phyloP scores from a whole-genome alignment of 768 basidiomycete species.

The Sistotremastrum niveocremeum region DNA sequence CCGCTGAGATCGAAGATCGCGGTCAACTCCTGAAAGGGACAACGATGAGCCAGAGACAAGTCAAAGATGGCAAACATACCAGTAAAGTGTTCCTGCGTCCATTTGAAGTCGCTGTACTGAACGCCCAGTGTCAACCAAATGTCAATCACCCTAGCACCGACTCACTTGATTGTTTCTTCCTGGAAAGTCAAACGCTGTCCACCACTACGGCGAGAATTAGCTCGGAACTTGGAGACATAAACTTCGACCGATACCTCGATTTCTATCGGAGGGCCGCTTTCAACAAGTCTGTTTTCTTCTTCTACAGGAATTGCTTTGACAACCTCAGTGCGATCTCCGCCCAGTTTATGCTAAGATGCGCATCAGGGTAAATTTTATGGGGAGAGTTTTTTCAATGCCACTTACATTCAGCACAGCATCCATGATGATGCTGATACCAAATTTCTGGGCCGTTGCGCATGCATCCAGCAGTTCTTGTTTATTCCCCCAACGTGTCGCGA shows the following conservation, averaged over 20 bases:
- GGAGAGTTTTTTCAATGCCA: background rate
- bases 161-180: conserved; percentile 58
- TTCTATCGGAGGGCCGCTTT: conserved; percentile 41
- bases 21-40: conserved; percentile 55
- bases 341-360: conserved; percentile 57
- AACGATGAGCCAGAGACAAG: background rate
- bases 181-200: conserved; percentile 82
- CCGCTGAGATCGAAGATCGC: conserved; percentile 54
- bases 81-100: conserved; percentile 71
- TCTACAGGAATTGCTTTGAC: conserved; percentile 63
- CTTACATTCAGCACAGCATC: conserved; percentile 84
- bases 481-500: conserved; percentile 77
- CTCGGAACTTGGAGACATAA: background rate
- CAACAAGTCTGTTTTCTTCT: conserved; percentile 48
- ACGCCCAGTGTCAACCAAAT: background rate
- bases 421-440: conserved; percentile 63
- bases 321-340: conserved; percentile 62
- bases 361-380: background rate
- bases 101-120: conserved; percentile 59
- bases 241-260: conserved; percentile 41
- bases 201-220: conserved; percentile 33
- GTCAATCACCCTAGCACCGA: conserved; percentile 9
- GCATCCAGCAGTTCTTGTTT: conserved; percentile 65
- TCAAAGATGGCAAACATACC: conserved; percentile 27
- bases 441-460: conserved; percentile 49